A percentile compares a stretch with the other conserved stretches of the same genome.
These are phyloP conservation scores for Cornus florida DNA, from an alignment of 148 eudicot genomes.

Conservation along the genomic window DNA sequence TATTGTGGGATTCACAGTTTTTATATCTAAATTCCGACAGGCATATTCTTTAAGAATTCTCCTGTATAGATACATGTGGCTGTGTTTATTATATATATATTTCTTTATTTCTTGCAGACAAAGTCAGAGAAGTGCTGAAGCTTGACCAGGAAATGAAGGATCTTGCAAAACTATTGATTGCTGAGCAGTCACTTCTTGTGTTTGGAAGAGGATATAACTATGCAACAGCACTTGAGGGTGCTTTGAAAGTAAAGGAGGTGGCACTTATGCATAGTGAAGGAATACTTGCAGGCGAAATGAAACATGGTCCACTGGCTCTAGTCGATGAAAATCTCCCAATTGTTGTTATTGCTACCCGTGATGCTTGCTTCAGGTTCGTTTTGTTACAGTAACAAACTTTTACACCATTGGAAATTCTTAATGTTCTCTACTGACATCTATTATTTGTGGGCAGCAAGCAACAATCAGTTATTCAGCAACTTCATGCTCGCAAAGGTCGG, in stretches of 20 bases:
- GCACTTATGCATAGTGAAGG: constrained; percentile 99
- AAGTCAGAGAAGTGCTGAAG: constrained; percentile 82
- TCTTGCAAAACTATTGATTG: constrained; percentile 70
- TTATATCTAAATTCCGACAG: neutral
- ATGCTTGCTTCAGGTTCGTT: constrained; percentile 82
- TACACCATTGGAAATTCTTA: neutral
- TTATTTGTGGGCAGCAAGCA: constrained; percentile 68
- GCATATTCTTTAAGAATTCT: neutral
- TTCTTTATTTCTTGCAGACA: constrained; percentile 38
- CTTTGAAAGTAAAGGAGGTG: constrained; percentile 95
- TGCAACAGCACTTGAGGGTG: constrained; percentile 98
- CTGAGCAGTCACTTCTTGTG: constrained; percentile 93
- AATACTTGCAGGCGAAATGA: constrained; percentile 99
- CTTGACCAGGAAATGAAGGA: constrained; percentile 94
- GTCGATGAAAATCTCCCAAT: constrained; percentile 95
- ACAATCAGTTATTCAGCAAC: constrained; percentile 98
- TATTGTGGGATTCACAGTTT: neutral
- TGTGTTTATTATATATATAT: neutral
- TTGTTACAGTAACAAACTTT: neutral
- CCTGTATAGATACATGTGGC: neutral
- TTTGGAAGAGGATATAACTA: constrained; percentile 98
- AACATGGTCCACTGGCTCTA: constrained; percentile 94
- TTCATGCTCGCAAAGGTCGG: constrained; percentile 94
- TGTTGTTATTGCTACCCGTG: constrained; percentile 89
- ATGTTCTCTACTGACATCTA: constrained; percentile 17